Evolutionary conservation across 768 basidiomycete species (phyloP), one percentile per base, ranked within the genome.

Genomic region (Auricularia sp.): DNA sequence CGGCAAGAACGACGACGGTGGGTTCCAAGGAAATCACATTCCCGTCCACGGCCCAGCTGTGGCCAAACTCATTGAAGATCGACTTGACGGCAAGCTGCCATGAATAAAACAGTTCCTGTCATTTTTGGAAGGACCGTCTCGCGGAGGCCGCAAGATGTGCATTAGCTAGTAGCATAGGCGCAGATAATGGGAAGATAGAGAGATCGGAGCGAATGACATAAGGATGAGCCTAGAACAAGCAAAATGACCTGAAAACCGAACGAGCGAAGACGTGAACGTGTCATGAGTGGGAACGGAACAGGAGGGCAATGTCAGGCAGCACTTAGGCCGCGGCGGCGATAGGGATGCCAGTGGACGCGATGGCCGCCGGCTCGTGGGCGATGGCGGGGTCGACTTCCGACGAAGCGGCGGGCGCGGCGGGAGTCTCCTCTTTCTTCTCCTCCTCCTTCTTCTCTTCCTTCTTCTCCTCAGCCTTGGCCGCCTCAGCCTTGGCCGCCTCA

Each of bases 11-110:
- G 56, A 33, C 8, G 56, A 59, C 34, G 56, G 56, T 18, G 56
- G 56, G 6, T 94, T 94, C 78, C 92, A 94, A 70, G 85, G 86
- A 51, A 78, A 81, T n/a, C 74, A 77, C 42, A 94, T 94, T 64
- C 91, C 91, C 2, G 86, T 88, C 0, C 72, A 87, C 68, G 90
- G 88, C 0, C 82, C 83, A 16, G 76, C 77, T 0, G 77, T 94
- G 10, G 87, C 84, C 1, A 77, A 81, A 69, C 74, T 93, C 34
- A 86, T 94, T 44, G 89, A 92, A 69, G 86, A 88, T 63, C 83
- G 87, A 56, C 72, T 87, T 51, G 77, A 79, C 4, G 76, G 75
- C 12, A 53, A 61, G 34, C 43, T 68, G 33, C 62, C 43, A n/a
- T 61, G 5, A 51, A 8, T 5, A 21, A 18, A 16, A 18, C 47